Evolutionary conservation across 345 rosid genomes (phyloP).

Genomic region (Moringa oleifera): DNA sequence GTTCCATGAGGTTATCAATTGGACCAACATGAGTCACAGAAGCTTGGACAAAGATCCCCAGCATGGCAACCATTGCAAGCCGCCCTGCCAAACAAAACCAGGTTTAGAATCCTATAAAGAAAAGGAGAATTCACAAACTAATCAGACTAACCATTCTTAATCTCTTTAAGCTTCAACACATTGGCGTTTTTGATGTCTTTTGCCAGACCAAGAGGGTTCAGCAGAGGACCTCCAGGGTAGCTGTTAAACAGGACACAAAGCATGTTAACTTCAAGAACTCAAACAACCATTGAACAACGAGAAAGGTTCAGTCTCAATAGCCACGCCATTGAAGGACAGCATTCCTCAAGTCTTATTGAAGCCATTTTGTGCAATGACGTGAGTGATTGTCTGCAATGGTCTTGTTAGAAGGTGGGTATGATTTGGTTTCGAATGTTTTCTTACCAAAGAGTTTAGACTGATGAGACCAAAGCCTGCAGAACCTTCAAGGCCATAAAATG

Average conservation of each 20-base stretch:
- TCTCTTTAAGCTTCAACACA: conserved; percentile 87
- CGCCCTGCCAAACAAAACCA: conserved; percentile 40
- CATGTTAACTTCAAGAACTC: too few species aligned
- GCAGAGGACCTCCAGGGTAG: conserved; percentile 91
- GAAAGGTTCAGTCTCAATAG: too few species aligned
- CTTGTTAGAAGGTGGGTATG: too few species aligned
- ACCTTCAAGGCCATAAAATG: too few species aligned
- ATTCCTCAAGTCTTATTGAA: too few species aligned
- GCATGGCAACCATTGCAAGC: conserved; percentile 88
- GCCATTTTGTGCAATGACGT: too few species aligned
- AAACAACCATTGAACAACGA: too few species aligned
- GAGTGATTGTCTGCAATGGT: too few species aligned
- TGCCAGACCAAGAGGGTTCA: conserved; percentile 89
- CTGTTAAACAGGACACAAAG: conserved; percentile 38
- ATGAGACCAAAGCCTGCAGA: too few species aligned
- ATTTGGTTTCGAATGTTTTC: too few species aligned
- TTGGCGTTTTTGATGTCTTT: conserved; percentile 63
- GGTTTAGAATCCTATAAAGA: neutral
- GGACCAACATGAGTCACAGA: conserved; percentile 83
- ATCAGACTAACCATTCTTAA: conserved; percentile 58
- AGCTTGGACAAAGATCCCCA: conserved; percentile 90
- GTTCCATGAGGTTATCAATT: conserved; percentile 80
- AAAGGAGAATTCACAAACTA: neutral
- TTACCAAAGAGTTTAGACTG: too few species aligned
- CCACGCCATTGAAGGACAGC: too few species aligned